Base-by-base conservation (phyloP, 2,329 filamentous ascomycete genomes). In the Aspergillus pseudoglaucus region DNA sequence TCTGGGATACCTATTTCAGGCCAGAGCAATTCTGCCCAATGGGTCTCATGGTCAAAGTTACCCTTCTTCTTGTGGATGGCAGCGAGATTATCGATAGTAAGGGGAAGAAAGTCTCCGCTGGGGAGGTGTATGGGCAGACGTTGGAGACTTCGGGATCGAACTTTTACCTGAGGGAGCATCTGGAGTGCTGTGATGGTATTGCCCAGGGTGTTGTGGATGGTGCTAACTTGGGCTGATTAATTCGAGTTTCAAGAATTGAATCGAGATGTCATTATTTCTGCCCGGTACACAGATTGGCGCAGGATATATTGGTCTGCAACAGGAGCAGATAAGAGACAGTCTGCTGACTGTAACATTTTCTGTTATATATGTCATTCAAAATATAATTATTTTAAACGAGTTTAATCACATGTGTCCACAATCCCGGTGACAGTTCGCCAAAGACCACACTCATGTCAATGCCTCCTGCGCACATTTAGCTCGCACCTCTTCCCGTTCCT, bases 111-210 rank as follows among this genome's bases (percentile, higher is more conserved):
- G 10, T 54, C n/a, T 27, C 52, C 8, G 38, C 42, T 6, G 42
- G 41, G 3, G 48, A 49, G 17, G 15, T 54, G 12, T 50, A 47
- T 18, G 52, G 54, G 14, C 42, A 47, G 6, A 50, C 52, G 10
- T 48, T 56, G 38, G 54, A 54, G 48, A 53, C 54, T n/a, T 56
- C 54, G 0, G 54, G 54, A 32, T 40, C 38, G 10, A 50, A 53
- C 5, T 18, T 54, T 1, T 54, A 56, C n/a, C 54, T 56, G 40
- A 45, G 54, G 7, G 47, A 54, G 27, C 54, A 54, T 27, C 50
- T 49, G 45, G 39, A 32, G 9, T 56, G 51, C 25, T 49, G 47
- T 15, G 55, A 53, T 42, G 47, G 54, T 20, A 22, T 14, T 22
- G 39, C 12, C 27, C 42, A 12, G 27, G 6, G 25, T 37, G 46